These are phyloP conservation scores for Irpex rosettiformis DNA, from an alignment of 1,284 basidiomycete genomes.

Conservation along the genomic window DNA sequence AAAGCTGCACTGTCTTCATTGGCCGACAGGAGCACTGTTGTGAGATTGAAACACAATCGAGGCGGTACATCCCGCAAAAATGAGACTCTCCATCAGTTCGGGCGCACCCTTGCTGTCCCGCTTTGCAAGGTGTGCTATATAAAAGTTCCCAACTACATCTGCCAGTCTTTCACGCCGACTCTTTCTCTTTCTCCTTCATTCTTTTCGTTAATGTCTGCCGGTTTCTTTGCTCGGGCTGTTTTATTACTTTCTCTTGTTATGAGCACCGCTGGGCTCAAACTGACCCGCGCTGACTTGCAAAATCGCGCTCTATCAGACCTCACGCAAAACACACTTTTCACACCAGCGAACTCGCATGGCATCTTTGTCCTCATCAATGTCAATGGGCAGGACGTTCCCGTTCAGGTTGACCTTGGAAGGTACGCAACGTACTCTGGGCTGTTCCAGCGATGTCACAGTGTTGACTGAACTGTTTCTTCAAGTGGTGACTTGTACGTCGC, in stretches of 20 bases:
- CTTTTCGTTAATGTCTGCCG: not conserved
- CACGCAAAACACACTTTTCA: conserved; percentile 7
- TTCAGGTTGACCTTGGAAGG: conserved; percentile 9
- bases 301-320: not conserved
- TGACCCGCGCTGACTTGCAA: not conserved
- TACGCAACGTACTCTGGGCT: not conserved
- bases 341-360: not conserved
- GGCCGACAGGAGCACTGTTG: not conserved
- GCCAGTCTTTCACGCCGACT: not conserved
- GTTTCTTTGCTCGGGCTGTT: not conserved
- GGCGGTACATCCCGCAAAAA: not conserved
- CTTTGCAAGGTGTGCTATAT: not conserved
- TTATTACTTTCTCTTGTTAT: not conserved
- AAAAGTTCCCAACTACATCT: not conserved
- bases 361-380: conserved; percentile 9
- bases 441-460: not conserved
- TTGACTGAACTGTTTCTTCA: not conserved
- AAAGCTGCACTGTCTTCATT: not conserved
- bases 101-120: not conserved
- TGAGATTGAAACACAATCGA: not conserved
- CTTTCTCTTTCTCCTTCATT: conserved; percentile 1
- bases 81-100: not conserved
- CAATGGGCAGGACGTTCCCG: conserved; percentile 2
- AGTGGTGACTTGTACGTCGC: conserved; percentile 9
- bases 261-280: not conserved